Evolutionary conservation across 495 filamentous ascomycete genomes (phyloP).

Genomic region (Trichoderma reesei): DNA sequence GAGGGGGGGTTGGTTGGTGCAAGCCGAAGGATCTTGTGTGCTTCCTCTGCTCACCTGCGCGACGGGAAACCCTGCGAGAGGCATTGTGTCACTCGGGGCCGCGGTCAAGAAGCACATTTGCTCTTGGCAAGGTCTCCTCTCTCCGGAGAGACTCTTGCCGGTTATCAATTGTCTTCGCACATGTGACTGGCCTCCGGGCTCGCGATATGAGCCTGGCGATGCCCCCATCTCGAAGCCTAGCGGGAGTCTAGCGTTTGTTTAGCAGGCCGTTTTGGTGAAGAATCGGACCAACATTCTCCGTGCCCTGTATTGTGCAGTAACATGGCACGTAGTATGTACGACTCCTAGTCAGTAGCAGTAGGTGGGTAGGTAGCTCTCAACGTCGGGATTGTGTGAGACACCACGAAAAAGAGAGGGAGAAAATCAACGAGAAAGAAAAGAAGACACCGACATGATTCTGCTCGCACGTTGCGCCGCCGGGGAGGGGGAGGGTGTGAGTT

Average conservation of each 20-base stretch:
- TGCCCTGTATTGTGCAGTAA: no score
- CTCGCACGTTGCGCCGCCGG: neutral
- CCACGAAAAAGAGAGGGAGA: neutral
- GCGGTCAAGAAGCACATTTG: neutral
- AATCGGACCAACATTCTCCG: neutral
- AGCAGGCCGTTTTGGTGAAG: neutral
- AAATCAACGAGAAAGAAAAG: neutral
- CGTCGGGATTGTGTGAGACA: neutral
- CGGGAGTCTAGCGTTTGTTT: neutral
- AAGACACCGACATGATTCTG: neutral
- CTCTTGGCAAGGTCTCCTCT: neutral
- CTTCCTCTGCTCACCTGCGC: neutral
- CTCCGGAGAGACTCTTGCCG: neutral
- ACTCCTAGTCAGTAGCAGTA: neutral
- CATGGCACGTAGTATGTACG: no score
- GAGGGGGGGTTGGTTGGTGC: no score
- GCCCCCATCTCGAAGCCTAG: neutral
- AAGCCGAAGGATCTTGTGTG: constrained; percentile 1
- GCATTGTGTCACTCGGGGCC: neutral
- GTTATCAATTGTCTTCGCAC: neutral
- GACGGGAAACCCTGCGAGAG: neutral
- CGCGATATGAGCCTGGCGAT: neutral
- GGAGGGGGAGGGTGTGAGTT: neutral
- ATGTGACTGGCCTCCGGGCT: neutral
- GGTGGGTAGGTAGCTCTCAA: neutral